Conservation (phyloP, 1,284 basidiomycete species). For the Pholiota adiposa region DNA sequence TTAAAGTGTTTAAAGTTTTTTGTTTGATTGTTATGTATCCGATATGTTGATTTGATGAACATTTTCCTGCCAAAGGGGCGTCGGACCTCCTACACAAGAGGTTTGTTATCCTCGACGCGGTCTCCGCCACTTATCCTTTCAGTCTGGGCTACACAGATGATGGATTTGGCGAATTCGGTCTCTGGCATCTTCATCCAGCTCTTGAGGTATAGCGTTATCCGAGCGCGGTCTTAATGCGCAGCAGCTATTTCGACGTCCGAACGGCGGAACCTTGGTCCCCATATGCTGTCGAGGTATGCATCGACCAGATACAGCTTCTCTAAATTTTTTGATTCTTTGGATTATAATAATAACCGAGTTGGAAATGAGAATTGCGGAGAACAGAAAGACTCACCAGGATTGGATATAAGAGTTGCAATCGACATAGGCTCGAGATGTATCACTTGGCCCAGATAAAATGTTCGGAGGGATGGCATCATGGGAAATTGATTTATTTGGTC, state of each 20-base stretch:
- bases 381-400: conserved; percentile 19
- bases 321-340: conserved; percentile 29
- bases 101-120: conserved; percentile 34
- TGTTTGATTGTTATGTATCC: too few species aligned
- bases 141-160: conserved; percentile 53
- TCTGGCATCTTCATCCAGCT: background rate
- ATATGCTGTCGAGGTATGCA: conserved; percentile 58
- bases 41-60: too few species aligned
- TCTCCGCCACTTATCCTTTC: conserved; percentile 62
- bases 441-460: conserved; percentile 52
- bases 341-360: conserved; percentile 11
- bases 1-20: too few species aligned
- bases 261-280: conserved; percentile 47
- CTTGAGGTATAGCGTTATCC: conserved; percentile 21
- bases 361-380: background rate
- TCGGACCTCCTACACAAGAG: conserved; percentile 12
- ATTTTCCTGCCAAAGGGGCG: too few species aligned
- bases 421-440: conserved; percentile 45
- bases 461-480: conserved; percentile 41
- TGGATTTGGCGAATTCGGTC: conserved; percentile 38
- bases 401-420: conserved; percentile 42
- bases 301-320: conserved; percentile 51
- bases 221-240: background rate
- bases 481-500: conserved; percentile 32
- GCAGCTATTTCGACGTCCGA: conserved; percentile 31